Evolutionary conservation across 805 yeast genomes (phyloP), one percentile per base, ranked within the genome.

Genomic region (Metschnikowia hibisci): DNA sequence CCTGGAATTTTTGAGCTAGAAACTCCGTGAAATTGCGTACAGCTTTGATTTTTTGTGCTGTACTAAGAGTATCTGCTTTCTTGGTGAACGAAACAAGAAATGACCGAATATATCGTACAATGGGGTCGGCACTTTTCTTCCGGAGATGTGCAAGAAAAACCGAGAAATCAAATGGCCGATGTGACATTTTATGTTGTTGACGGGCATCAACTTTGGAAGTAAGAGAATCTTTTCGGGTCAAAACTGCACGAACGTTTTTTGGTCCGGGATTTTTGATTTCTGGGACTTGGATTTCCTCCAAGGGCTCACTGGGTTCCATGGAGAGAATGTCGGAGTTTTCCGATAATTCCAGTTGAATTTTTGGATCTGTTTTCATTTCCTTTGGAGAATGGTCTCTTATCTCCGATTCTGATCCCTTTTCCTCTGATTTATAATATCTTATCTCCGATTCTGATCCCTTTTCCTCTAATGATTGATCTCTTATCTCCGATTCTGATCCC

Each of bases 81-180:
- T 81, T 77, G 38, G 77, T 70, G 52, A 91, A 93, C 44, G 88
- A 91, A 34, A 73, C 76, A 34, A 95, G 65, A 55, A 93, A 95
- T 2, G 96, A 87, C 54, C 84, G 81, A 32, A 90, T 77, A 57
- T 91, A 93, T 44, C 87, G 77, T 5, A 90, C 89, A 29, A 89
- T 76, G 0, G 98, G 97, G 45, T 87, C 96, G 4, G 98, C 96
- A 42, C 75, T 73, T 50, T 81, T 83, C 41, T 77, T 74, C 46
- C 84, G 81, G 51, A 93, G 73, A 51, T 84, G 86, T 10, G 73
- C 71, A 31, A 89, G 69, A 58, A 93, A 93, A 18, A 74, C 63
- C 58, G 87, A 96, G 61, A 91, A 93, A 60, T 93, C 96, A 63
- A 91, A 90, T 3, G 74, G 74, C 48, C 60, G 60, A 45, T 70